Conservation (phyloP, 2,329 filamentous ascomycete species). For the Grosmannia clavigera region DNA sequence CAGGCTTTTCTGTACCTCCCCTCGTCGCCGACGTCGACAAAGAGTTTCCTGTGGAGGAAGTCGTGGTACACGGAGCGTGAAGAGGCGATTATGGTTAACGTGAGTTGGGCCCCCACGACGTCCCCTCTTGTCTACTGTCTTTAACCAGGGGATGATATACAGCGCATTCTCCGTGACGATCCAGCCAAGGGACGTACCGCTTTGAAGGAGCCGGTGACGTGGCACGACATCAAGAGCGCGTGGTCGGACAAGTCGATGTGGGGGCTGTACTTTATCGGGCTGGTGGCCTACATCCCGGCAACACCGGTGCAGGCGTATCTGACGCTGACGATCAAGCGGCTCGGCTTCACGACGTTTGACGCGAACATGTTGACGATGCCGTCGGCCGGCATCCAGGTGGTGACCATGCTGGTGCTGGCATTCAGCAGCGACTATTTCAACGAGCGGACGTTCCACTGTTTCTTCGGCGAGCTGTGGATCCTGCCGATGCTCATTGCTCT, state of each 20-base stretch:
- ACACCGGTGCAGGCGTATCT: conserved; percentile 36
- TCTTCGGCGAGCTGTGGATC: conserved; percentile 15
- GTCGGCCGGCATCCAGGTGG: conserved; percentile 35
- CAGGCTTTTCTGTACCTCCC: conserved; percentile 48
- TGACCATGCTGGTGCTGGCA: conserved; percentile 34
- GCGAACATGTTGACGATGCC: conserved; percentile 53
- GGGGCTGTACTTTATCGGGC: conserved; percentile 36
- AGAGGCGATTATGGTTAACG: conserved; percentile 58
- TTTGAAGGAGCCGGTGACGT: conserved; percentile 29
- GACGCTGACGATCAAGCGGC: conserved; percentile 40
- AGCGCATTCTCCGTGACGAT: conserved; percentile 39
- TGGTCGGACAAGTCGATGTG: conserved; percentile 25
- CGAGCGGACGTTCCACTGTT: conserved; percentile 30
- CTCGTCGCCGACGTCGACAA: conserved; percentile 52
- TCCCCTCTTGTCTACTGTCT: not conserved
- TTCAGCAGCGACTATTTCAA: conserved; percentile 41
- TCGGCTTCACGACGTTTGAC: conserved; percentile 46
- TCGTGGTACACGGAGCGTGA: conserved; percentile 56
- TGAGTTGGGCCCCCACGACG: conserved; percentile 4
- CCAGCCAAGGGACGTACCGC: conserved; percentile 38
- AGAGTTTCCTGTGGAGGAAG: conserved; percentile 45
- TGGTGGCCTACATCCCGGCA: conserved; percentile 36
- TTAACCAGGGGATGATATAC: not conserved
- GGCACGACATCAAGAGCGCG: conserved; percentile 26
- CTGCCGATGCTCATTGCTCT: conserved; percentile 39